phyloP scores from a whole-genome alignment of 345 rosid species.

The Eucalyptus regnans region DNA sequence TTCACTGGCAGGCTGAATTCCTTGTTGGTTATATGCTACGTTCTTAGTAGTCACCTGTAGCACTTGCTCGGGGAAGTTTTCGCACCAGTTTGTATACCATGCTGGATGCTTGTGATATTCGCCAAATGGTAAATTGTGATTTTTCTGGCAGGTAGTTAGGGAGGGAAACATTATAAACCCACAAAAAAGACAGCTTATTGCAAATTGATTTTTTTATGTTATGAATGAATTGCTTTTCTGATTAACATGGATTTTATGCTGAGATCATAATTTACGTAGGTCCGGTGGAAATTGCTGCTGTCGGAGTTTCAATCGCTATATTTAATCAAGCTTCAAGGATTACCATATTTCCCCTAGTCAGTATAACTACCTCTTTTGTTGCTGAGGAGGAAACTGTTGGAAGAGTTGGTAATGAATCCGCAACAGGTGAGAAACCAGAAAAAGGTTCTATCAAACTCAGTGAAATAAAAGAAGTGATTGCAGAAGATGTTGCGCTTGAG shows the following conservation, averaged over 20 bases:
- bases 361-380: constrained; percentile 88
- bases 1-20: background rate
- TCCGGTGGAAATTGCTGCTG: constrained; percentile 88
- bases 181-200: background rate
- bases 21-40: background rate
- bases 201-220: background rate
- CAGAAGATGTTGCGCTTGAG: background rate
- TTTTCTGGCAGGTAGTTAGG: background rate
- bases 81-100: background rate
- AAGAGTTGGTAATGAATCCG: constrained; percentile 20
- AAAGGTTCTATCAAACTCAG: background rate
- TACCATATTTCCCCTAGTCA: constrained; percentile 82
- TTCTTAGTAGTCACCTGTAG: background rate
- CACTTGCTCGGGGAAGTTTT: background rate
- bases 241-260: background rate
- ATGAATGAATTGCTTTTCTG: background rate
- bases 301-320: constrained; percentile 90
- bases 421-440: background rate
- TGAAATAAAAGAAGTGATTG: background rate
- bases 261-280: constrained; percentile 17
- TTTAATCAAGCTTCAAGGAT: constrained; percentile 92
- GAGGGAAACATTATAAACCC: background rate
- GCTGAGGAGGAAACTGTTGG: constrained; percentile 85
- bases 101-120: background rate
- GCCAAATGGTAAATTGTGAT: background rate